Evolutionary conservation across 2,329 filamentous ascomycete genomes (phyloP), one percentile per base, ranked within the genome.

Genomic region (Phialophora tarda): DNA sequence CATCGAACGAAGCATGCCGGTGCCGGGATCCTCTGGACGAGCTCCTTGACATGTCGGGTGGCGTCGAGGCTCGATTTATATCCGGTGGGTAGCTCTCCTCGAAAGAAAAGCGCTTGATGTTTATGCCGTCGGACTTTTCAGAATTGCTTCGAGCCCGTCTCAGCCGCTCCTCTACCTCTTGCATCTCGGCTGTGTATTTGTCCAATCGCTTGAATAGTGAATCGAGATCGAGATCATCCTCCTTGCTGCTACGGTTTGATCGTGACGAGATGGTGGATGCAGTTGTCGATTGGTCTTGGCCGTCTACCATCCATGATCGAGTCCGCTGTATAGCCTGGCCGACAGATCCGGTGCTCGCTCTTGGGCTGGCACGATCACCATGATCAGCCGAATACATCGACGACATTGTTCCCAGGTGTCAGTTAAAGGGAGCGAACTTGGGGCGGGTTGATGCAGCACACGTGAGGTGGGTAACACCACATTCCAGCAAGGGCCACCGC

Each of bases 181-280:
- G 50, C 61, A 69, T 62, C 21, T 69, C 61, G 24, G 67, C 58
- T 8, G 67, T 64, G 41, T 69, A 66, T 30, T 44, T 69, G 51
- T 69, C 67, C 44, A 69, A 59, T n/a, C 58, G 63, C 38, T 48
- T 51, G 41, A 69, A 66, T 21, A 69, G 60, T 10, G 67, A 64
- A 30, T 69, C 61, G 4, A 69, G 61, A 59, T 66, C 67, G 26
- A 69, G 50, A 57, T 69, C 67, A 50, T 41, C 57, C 23, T 61
- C n/a, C 48, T 24, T 34, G 23, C 32, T 50, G 41, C 44, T 62
- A 12, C 14, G 32, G 12, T 21, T n/a, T 17, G 48, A 56, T 14
- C 17, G 21, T 38, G 65, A 64, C 7, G 65, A 58, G 8, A 48
- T 17, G 11, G 48, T 53, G 14, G 60, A 66, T 32, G 23, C 8